These are phyloP conservation scores for Ceratocystis alfenasii DNA, from an alignment of 2,329 filamentous ascomycete species.

Conservation along the genomic window DNA sequence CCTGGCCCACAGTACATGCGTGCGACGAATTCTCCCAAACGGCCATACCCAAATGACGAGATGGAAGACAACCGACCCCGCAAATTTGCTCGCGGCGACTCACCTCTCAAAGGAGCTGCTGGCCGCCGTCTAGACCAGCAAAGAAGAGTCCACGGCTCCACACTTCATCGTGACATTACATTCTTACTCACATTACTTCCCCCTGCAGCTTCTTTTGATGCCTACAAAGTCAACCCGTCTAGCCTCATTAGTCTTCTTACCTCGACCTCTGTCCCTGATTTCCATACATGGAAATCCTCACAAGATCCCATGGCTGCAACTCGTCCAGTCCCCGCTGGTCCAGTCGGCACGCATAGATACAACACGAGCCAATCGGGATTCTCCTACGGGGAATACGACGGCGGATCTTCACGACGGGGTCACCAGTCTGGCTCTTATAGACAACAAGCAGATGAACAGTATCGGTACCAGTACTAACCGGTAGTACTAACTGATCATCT, in stretches of 20 bases:
- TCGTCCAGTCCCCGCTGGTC: slow-evolving; percentile 29
- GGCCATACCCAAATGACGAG: slow-evolving; percentile 55
- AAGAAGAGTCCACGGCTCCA: slow-evolving; percentile 49
- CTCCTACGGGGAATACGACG: slow-evolving; percentile 29
- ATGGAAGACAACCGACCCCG: slow-evolving; percentile 64
- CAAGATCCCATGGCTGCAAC: slow-evolving; percentile 24
- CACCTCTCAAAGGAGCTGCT: slow-evolving; percentile 81
- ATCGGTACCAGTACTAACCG: slow-evolving; percentile 17
- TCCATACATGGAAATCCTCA: slow-evolving; percentile 40
- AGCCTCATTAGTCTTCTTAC: slow-evolving; percentile 63
- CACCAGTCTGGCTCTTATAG: slow-evolving; percentile 9
- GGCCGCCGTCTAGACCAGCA: slow-evolving; percentile 75
- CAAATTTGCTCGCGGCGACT: slow-evolving; percentile 80
- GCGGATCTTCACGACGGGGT: slow-evolving; percentile 12
- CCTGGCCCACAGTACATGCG: slow-evolving; percentile 37
- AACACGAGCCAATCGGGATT: slow-evolving; percentile 38
- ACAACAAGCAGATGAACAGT: slow-evolving; percentile 18
- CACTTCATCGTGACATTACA: slow-evolving; percentile 58
- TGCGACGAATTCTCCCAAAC: slow-evolving; percentile 45
- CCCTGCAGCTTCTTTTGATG: slow-evolving; percentile 33
- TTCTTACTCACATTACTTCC: slow-evolving; percentile 64
- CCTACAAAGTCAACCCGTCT: slow-evolving; percentile 38
- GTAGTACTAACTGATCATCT: not conserved
- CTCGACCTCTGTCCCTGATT: slow-evolving; percentile 51
- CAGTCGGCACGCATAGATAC: slow-evolving; percentile 34